Conservation (phyloP, 2,329 filamentous ascomycete species). For the Fusarium poae region DNA sequence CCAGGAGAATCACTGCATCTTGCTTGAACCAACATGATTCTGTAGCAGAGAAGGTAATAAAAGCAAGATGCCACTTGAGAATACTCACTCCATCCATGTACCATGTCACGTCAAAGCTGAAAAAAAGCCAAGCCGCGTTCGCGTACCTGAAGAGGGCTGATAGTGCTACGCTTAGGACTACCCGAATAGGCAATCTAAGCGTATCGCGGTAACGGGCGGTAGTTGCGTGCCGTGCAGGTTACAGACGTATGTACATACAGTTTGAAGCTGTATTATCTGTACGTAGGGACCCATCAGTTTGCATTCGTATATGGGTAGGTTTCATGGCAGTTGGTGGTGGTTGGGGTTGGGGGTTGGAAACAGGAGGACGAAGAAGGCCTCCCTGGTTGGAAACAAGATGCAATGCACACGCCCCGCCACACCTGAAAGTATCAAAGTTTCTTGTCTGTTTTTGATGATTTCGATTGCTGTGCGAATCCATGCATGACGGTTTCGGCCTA, state of each 20-base stretch:
- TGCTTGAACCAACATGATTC: background rate
- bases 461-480: background rate
- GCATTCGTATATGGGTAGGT: background rate
- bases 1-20: background rate
- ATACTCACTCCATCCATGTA: background rate
- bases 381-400: background rate
- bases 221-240: slow-evolving; percentile 5
- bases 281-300: slow-evolving; percentile 5
- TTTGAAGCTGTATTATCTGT: background rate
- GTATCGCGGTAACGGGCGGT: slow-evolving; percentile 6
- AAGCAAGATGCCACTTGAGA: slow-evolving; percentile 5
- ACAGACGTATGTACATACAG: background rate
- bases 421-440: slow-evolving; percentile 6
- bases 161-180: slow-evolving; percentile 7
- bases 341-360: background rate
- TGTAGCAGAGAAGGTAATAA: background rate
- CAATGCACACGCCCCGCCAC: slow-evolving; percentile 31
- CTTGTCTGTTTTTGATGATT: slow-evolving; percentile 10
- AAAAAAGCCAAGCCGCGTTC: slow-evolving; percentile 3
- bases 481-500: slow-evolving; percentile 22
- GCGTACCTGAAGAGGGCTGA: slow-evolving; percentile 13
- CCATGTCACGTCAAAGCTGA: slow-evolving; percentile 8
- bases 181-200: slow-evolving; percentile 2
- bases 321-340: slow-evolving; percentile 9
- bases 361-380: background rate